Percentiles rank a stretch among this genome's conserved stretches.
phyloP scores from a whole-genome alignment of 2,329 filamentous ascomycete species.

The Byssochlamys sp. region DNA sequence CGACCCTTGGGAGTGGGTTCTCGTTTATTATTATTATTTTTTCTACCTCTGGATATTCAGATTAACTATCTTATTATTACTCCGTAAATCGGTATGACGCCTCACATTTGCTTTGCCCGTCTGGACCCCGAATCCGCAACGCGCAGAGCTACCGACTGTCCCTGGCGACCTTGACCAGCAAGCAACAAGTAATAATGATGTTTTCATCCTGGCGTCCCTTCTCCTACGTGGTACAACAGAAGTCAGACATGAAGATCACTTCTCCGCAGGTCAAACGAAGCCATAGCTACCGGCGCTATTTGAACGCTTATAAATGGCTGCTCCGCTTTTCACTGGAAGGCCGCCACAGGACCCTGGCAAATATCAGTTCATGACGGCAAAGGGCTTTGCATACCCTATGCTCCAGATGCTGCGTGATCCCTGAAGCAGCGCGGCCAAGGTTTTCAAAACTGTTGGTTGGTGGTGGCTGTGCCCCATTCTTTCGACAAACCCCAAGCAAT shows the following conservation, averaged over 20 bases:
- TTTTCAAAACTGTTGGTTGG: not conserved
- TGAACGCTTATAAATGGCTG: not conserved
- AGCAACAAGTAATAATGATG: not conserved
- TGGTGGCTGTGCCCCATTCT: not conserved
- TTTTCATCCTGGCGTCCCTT: not conserved
- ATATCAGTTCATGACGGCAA: not conserved
- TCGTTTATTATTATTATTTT: not conserved
- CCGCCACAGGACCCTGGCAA: not conserved
- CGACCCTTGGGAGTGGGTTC: not conserved
- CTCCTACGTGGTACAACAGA: not conserved
- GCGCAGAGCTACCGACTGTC: not conserved
- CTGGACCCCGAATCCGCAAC: not conserved
- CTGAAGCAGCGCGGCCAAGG: not conserved
- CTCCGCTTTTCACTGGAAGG: not conserved
- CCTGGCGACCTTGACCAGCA: not conserved
- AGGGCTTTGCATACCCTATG: not conserved
- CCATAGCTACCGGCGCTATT: not conserved
- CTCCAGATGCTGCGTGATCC: not conserved
- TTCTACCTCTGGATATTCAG: not conserved
- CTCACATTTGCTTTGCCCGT: not conserved
- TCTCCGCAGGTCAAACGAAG: not conserved
- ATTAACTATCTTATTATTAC: not conserved
- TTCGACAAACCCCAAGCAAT: not conserved
- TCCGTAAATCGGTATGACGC: not conserved
- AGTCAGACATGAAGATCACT: not conserved